A percentile compares a stretch with the other conserved stretches of the same genome.
Conservation (phyloP, 805 yeast genomes). For the Jamesozyma jinghongensis region DNA sequence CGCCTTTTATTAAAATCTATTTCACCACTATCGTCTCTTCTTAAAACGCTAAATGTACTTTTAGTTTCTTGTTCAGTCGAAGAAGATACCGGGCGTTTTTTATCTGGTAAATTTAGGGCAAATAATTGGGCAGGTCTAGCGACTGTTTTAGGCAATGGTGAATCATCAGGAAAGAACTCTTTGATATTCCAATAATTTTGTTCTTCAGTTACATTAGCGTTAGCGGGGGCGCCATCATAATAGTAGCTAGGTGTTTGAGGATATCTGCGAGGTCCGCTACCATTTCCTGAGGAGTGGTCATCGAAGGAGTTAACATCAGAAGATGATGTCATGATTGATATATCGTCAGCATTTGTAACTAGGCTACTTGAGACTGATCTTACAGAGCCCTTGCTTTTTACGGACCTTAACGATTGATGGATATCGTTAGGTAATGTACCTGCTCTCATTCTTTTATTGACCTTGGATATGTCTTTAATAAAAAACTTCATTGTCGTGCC, state of each 20-base stretch:
- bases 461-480: constrained; percentile 19
- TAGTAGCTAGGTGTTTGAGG: constrained; percentile 30
- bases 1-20: constrained; percentile 77
- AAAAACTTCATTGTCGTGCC: constrained; percentile 25
- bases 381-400: constrained; percentile 23
- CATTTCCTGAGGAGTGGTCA: constrained; percentile 16
- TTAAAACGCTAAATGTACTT: constrained; percentile 55
- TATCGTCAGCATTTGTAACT: constrained; percentile 21
- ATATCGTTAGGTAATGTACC: constrained; percentile 12
- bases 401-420: constrained; percentile 11
- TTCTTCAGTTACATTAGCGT: constrained; percentile 14
- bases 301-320: constrained; percentile 28
- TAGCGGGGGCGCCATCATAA: constrained; percentile 15
- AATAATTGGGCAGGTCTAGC: constrained; percentile 5
- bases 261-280: constrained; percentile 15
- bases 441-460: constrained; percentile 13
- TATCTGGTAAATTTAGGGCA: constrained; percentile 4
- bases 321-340: constrained; percentile 21
- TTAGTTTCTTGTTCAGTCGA: constrained; percentile 12
- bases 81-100: background rate
- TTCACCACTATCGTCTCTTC: constrained; percentile 55
- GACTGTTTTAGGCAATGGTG: constrained; percentile 8
- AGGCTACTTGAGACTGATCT: constrained; percentile 21
- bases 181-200: constrained; percentile 25
- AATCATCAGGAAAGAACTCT: constrained; percentile 13